Percentiles rank a stretch among this genome's conserved stretches.
phyloP scores from a whole-genome alignment of 306 rosid genomes.

The Quercus agrifolia region DNA sequence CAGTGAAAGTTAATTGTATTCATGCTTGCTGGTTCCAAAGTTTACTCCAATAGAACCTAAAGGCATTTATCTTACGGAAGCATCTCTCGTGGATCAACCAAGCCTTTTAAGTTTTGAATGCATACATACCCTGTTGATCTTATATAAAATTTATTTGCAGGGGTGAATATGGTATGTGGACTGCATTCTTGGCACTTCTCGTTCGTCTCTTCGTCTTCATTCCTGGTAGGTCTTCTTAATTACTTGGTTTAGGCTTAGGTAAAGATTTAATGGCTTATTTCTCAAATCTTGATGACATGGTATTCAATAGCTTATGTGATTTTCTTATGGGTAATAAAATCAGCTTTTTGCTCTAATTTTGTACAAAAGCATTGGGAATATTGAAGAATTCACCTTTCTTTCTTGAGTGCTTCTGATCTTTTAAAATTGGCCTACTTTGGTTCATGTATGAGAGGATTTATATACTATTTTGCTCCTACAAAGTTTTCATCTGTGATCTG shows the following conservation, averaged over 20 bases:
- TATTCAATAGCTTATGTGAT: not conserved
- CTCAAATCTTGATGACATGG: not conserved
- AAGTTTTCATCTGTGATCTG: not conserved
- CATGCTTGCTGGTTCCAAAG: not conserved
- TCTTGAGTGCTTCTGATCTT: not conserved
- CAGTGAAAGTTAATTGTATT: not conserved
- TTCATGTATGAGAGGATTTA: not conserved
- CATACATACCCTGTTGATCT: conserved; percentile 4
- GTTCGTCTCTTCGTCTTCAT: conserved; percentile 75
- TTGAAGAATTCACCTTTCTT: not conserved
- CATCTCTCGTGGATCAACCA: not conserved
- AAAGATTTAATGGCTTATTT: not conserved
- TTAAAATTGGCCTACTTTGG: not conserved
- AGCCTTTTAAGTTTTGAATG: not conserved
- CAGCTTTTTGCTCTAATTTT: not conserved
- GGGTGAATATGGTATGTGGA: conserved; percentile 85
- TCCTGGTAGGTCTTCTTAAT: conserved; percentile 46
- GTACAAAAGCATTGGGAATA: not conserved
- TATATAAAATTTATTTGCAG: conserved; percentile 44
- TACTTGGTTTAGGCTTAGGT: not conserved
- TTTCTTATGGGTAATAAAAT: not conserved
- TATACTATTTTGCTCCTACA: not conserved
- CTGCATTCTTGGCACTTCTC: conserved; percentile 78
- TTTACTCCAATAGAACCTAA: conserved; percentile 6
- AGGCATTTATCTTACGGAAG: not conserved